phyloP scores from a whole-genome alignment of 306 rosid species.

The Canavalia ensiformis region DNA sequence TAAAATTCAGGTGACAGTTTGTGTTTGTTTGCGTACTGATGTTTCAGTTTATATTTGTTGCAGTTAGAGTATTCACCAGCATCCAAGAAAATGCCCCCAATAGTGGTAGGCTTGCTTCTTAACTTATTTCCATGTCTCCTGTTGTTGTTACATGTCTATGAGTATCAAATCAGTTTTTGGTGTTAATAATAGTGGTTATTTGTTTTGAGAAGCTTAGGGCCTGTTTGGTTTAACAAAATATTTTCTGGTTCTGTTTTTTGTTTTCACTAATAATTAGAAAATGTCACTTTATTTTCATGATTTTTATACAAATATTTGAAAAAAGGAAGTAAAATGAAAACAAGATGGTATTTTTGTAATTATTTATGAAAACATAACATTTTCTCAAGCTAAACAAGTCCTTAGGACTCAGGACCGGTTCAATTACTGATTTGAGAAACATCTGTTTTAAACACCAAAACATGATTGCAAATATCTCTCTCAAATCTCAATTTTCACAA shows the following conservation, averaged over 20 bases:
- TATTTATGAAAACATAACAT: neutral
- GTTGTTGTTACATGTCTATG: constrained; percentile 7
- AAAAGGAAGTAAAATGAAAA: too few species aligned
- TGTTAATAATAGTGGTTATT: constrained; percentile 17
- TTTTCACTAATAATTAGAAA: neutral
- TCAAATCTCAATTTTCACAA: neutral
- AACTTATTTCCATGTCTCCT: constrained; percentile 27
- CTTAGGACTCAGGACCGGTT: neutral
- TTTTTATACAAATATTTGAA: neutral
- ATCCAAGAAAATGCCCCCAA: constrained; percentile 88
- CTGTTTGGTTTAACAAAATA: neutral
- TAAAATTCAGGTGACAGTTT: constrained; percentile 39
- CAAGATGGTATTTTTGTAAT: neutral
- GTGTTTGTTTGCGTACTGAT: constrained; percentile 11
- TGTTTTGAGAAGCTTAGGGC: constrained; percentile 34
- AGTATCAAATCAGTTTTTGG: constrained; percentile 14
- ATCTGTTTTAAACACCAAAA: constrained; percentile 11
- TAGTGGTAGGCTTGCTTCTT: constrained; percentile 77
- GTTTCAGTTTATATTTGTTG: constrained; percentile 46
- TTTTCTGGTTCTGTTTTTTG: neutral
- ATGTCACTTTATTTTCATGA: neutral
- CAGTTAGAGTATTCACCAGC: constrained; percentile 95
- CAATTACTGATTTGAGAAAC: constrained; percentile 5
- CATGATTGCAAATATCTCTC: neutral
- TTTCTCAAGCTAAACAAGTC: neutral